Evolutionary conservation across 1,139 yeast species (phyloP), one percentile per base, ranked within the genome.

Genomic region (Lodderomyces pseudojiufengensis): DNA sequence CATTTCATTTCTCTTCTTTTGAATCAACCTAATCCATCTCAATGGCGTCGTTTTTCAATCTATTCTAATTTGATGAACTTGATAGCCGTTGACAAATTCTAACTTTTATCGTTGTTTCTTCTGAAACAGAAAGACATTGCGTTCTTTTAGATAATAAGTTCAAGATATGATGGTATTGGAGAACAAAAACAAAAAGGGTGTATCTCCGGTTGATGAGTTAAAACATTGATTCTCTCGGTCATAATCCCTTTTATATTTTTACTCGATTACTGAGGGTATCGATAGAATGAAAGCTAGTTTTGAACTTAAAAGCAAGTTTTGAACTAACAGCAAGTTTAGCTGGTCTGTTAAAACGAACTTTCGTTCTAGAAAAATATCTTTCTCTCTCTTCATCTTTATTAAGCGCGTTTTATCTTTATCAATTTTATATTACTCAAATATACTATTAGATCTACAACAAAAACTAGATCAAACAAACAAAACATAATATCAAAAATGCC

Each of bases 121-220:
- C 11, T 27, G 21, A 14, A 21, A 29, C 35, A 35, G 30, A 32
- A 29, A 32, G 40, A 39, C 36, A 40, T 32, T 39, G 44, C 33
- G 38, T 33, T 33, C 33, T 33, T 33, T 27, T 36, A 36, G 39
- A 32, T 39, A 23, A n/a, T 13, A 29, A 32, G 23, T 26, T 15
- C 6, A 9, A 35, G 24, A 12, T 25, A 28, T 41, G 50, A 46
- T 50, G 57, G 55, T 49, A n/a, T 23, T 49, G 49, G 42, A 63
- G 51, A 63, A 38, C 36, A 45, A 59, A 33, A 24, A 28, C 20
- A 27, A 26, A 37, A 33, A 61, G 70, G 70, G 70, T 63, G 72
- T 65, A 65, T 65, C 72, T 65, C 72, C 72, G 71, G 59, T 57
- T 59, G 68, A 64, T 62, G 72, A 65, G 63, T 47, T 41, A 36